Conservation (phyloP, 495 filamentous ascomycete species). For the Hypoxylon lienhwacheense region DNA sequence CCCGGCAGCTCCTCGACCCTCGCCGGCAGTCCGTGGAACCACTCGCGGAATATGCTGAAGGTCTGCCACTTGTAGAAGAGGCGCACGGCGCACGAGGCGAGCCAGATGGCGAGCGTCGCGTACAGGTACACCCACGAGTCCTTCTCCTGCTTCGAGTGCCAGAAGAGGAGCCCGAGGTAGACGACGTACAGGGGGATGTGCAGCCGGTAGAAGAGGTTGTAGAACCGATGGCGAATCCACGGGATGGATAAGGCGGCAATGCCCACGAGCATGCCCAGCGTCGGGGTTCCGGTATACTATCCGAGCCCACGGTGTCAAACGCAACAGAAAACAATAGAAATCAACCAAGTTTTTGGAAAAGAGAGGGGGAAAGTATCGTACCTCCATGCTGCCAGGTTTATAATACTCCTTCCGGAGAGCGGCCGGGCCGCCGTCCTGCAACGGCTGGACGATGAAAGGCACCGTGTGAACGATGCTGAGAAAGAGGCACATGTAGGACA, state of each 20-base stretch:
- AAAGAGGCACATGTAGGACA: constrained; percentile 53
- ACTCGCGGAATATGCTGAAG: constrained; percentile 51
- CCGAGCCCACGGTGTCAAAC: neutral
- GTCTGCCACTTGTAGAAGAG: constrained; percentile 65
- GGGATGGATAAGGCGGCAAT: constrained; percentile 41
- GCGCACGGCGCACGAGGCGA: constrained; percentile 54
- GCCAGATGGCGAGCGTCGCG: constrained; percentile 69
- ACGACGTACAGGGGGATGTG: constrained; percentile 69
- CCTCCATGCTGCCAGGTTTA: constrained; percentile 31
- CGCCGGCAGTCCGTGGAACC: constrained; percentile 67
- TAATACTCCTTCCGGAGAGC: constrained; percentile 36
- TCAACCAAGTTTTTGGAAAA: neutral
- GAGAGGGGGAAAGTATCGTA: neutral
- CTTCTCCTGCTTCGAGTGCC: constrained; percentile 75
- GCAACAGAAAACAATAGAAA: neutral
- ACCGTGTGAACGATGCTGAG: constrained; percentile 57
- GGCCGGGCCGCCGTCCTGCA: constrained; percentile 34
- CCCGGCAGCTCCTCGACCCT: constrained; percentile 67
- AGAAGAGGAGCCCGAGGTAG: constrained; percentile 73
- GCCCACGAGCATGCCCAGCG: constrained; percentile 40
- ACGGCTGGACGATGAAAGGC: constrained; percentile 51
- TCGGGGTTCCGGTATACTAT: constrained; percentile 43
- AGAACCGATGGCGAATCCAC: constrained; percentile 44
- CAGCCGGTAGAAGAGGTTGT: constrained; percentile 70
- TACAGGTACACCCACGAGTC: constrained; percentile 78